Evolutionary conservation across 2,329 filamentous ascomycete genomes (phyloP).

Genomic region (Claviceps sorghi): DNA sequence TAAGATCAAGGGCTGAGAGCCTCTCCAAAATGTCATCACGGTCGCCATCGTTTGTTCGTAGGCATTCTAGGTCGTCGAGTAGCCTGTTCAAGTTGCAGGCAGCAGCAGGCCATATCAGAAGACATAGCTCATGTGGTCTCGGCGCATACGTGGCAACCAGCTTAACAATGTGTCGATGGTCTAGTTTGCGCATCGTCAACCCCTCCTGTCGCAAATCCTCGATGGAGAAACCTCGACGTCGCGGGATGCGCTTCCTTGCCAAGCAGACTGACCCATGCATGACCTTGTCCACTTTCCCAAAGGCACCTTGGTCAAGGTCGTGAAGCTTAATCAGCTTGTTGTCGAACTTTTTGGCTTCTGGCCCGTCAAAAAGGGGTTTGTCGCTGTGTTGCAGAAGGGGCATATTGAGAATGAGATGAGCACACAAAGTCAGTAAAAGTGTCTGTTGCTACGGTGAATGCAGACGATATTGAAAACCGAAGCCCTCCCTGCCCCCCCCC

Average conservation of each 20-base stretch:
- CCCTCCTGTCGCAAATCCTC: slow-evolving; percentile 30
- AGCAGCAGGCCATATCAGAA: slow-evolving; percentile 33
- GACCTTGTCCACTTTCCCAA: slow-evolving; percentile 30
- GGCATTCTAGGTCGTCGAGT: slow-evolving; percentile 27
- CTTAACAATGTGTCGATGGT: slow-evolving; percentile 33
- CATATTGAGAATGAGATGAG: not conserved
- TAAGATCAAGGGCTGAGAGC: slow-evolving; percentile 23
- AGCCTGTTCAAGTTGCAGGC: slow-evolving; percentile 29
- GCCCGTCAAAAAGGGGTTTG: slow-evolving; percentile 16
- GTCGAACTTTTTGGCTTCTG: slow-evolving; percentile 22
- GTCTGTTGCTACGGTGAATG: not conserved
- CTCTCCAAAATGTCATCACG: slow-evolving; percentile 25
- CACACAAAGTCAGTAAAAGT: not conserved
- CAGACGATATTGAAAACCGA: not conserved
- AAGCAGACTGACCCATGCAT: slow-evolving; percentile 26
- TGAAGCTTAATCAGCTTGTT: slow-evolving; percentile 16
- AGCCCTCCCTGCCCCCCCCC: not conserved
- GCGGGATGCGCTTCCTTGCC: slow-evolving; percentile 30
- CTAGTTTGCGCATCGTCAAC: slow-evolving; percentile 31
- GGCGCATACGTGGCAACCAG: slow-evolving; percentile 32
- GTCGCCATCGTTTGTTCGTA: slow-evolving; percentile 24
- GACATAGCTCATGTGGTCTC: slow-evolving; percentile 24
- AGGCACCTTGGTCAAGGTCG: slow-evolving; percentile 28
- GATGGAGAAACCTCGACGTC: slow-evolving; percentile 22
- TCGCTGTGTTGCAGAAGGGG: slow-evolving; percentile 10